Conservation (phyloP, 352 stramenopile species). For the Pythium scleroteichum region DNA sequence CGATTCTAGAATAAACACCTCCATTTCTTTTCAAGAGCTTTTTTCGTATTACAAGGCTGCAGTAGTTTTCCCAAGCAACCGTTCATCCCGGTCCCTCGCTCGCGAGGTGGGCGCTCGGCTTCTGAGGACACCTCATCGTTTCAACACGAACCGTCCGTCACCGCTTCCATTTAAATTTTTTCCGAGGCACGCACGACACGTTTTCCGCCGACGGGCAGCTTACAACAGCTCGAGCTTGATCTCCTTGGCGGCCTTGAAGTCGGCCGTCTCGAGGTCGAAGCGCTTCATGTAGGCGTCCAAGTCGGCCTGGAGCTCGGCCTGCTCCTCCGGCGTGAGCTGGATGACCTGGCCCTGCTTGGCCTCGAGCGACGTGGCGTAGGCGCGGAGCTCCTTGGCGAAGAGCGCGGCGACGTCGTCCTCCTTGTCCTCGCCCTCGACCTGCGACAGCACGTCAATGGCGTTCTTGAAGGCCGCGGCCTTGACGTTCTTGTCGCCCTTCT, state of each 20-base stretch:
- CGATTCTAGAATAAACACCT: constrained; percentile 35
- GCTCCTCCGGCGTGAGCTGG: constrained; percentile 70
- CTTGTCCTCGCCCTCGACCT: constrained; percentile 77
- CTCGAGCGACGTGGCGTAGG: constrained; percentile 73
- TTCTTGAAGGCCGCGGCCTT: constrained; percentile 87
- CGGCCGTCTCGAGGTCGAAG: constrained; percentile 74
- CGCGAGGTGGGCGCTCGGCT: not conserved
- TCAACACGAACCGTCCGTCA: constrained; percentile 2
- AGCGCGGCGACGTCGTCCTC: constrained; percentile 81
- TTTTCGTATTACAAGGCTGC: constrained; percentile 10
- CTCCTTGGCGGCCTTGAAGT: constrained; percentile 82
- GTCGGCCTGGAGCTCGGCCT: constrained; percentile 82
- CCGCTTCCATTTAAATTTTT: not conserved
- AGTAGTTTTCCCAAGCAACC: not conserved
- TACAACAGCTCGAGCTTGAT: constrained; percentile 88
- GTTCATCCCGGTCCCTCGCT: too few species aligned
- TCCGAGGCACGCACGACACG: not conserved
- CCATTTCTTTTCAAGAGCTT: constrained; percentile 8
- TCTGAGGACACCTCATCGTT: not conserved
- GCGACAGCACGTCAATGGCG: constrained; percentile 78
- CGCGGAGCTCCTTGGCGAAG: constrained; percentile 83
- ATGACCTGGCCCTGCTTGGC: constrained; percentile 79
- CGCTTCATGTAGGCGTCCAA: constrained; percentile 88
- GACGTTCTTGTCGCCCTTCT: constrained; percentile 84
- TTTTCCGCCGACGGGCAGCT: constrained; percentile 20